Base-by-base conservation (phyloP, 2,329 filamentous ascomycete genomes). In the Botrytis aclada region DNA sequence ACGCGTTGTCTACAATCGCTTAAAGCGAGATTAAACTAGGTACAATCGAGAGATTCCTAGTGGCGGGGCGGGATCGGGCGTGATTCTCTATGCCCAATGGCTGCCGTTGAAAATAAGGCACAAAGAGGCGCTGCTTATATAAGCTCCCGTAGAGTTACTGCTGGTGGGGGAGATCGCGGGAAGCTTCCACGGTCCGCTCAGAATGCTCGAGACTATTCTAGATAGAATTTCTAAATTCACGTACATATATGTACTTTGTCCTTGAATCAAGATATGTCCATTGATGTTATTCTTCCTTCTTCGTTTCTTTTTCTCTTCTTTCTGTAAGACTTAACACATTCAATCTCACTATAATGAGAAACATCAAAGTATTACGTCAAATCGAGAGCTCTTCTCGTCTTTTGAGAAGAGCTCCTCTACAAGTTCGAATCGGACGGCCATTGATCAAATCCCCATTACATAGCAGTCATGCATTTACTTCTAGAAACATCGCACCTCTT, bases 401-500 rank as follows among this genome's bases (percentile, higher is more conserved):
- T 75, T 78, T 79, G 18, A 74, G 74, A 54, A 34, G 62, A 65
- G 74, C 72, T 61, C 62, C 75, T 70, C 67, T 74, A 70, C 75
- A 67, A 74, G 14, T 69, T 39, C 61, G 67, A 74, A 65, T 72
- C 64, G 61, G 69, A 67, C 34, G 69, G 25, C 62, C 75, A 72
- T 43, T 76, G 37, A 67, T 29, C 12, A 37, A 43, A 39, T 22
- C 16, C 45, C 63, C 58, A 56, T 71, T 74, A 60, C 72, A 72
- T 47, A 74, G 71, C 47, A 75, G 58, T 43, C 39, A 72, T 22
- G 64, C 69, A 66, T 43, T 72, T 72, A 51, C 41, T 77, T 71
- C 79, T 75, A 73, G 70, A 74, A 75, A 63, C 47, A 72, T 84
- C 25, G 77, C 85, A 9, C 85, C 87, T 5, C 80, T 80, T 16